phyloP scores from a whole-genome alignment of 768 basidiomycete species.

The Russula sp. region DNA sequence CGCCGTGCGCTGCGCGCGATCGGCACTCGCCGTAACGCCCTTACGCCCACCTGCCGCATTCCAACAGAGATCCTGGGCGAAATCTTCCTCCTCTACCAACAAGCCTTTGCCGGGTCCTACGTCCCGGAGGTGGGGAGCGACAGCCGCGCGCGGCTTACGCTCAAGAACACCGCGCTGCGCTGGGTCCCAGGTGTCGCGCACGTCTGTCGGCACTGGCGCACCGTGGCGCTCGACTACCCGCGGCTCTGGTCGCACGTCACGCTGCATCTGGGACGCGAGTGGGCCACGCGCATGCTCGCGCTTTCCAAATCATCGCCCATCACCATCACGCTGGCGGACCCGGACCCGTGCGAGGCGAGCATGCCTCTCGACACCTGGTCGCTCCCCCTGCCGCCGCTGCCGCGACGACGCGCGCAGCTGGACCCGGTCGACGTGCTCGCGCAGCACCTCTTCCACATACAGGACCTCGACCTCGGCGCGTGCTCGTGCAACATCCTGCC shows the following conservation, averaged over 20 bases:
- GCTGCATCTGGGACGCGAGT: conserved; percentile 4
- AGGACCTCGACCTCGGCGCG: conserved; percentile 7
- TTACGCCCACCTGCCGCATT: conserved; percentile 15
- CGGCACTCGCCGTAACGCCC: conserved; percentile 15
- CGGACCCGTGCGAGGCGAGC: conserved; percentile 1
- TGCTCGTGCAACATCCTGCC: conserved; percentile 1
- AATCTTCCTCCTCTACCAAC: conserved; percentile 19
- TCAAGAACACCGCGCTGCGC: conserved; percentile 1
- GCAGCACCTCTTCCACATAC: conserved; percentile 14
- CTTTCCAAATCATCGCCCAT: conserved; percentile 13
- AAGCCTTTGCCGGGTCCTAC: neutral
- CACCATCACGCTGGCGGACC: neutral
- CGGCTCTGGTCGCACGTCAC: conserved; percentile 12
- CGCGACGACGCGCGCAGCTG: neutral
- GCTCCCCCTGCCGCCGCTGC: neutral
- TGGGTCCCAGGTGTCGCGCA: conserved; percentile 17
- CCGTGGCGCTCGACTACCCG: conserved; percentile 10
- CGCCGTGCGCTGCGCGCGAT: conserved; percentile 7
- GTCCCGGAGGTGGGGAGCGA: neutral
- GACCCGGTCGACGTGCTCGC: conserved; percentile 10
- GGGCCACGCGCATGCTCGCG: conserved; percentile 11
- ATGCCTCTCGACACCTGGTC: neutral
- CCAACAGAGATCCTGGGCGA: conserved; percentile 15
- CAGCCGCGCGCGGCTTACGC: neutral
- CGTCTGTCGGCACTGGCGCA: conserved; percentile 17